Evolutionary conservation across 2,329 filamentous ascomycete species (phyloP), one percentile per base, ranked within the genome.

Genomic region (Colletotrichum melonis): DNA sequence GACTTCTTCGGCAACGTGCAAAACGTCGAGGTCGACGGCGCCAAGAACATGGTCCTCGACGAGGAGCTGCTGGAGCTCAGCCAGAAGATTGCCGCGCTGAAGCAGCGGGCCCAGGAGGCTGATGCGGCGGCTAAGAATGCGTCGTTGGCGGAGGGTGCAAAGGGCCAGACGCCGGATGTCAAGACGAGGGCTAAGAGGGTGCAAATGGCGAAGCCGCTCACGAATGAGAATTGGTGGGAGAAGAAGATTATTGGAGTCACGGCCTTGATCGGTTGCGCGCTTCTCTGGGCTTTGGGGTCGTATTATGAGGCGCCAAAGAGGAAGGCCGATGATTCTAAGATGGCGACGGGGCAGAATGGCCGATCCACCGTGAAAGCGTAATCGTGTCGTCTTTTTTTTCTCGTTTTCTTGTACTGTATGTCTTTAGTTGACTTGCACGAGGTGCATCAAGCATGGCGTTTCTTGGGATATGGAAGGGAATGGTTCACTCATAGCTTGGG

Each of bases 1-100:
- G 97, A 99, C 81, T 99, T 99, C 84, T 98, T 99, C 76, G 97
- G 97, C 28, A 99, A 98, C 81, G 95, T 98, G 16, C 97, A 99
- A 82, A 97, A 96, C 77, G 95, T 99, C 4, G 97, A 98, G 83
- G 91, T 98, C 4, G 94, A 97, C 76, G 88, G 88, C 30, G 85
- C 86, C 57, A 87, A 89, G 71, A 89, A 88, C 73, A 84, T 86
- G 67, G 89, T 85, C 49, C 88, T 91, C 58, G 91, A 92, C 63
- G 92, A 95, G 77, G 95, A 98, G 78, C 83, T 98, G 74, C 84
- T 93, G 42, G 90, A 92, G n/a, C 88, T 98, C 60, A 93, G 94
- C 79, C 88, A 86, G 83, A 91, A 89, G 49, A 92, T 93, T 77
- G 87, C 88, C 3, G 83, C 87, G 74, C 82, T 89, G 78, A 87